Percentiles rank a stretch among this genome's conserved stretches.
phyloP scores from a whole-genome alignment of 2,329 filamentous ascomycete species.

The Paraphoma sp. region DNA sequence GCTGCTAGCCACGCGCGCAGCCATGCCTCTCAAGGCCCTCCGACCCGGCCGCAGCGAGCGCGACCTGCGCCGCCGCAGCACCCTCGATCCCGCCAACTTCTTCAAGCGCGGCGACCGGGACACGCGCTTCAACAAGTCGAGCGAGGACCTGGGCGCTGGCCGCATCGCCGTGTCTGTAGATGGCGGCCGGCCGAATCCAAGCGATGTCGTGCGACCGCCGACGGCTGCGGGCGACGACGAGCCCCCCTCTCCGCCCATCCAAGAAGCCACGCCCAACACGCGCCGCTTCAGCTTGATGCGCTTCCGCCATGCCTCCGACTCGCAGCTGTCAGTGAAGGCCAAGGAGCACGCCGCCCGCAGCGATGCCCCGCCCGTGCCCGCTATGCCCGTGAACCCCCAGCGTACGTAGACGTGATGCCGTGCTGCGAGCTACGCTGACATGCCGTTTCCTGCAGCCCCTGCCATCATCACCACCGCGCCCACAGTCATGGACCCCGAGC shows the following conservation, averaged over 20 bases:
- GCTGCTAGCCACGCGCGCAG: slow-evolving; percentile 39
- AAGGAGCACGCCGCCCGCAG: slow-evolving; percentile 66
- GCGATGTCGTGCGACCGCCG: slow-evolving; percentile 31
- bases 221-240: slow-evolving; percentile 15
- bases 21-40: slow-evolving; percentile 50
- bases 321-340: slow-evolving; percentile 78
- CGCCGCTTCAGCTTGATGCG: slow-evolving; percentile 73
- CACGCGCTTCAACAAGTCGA: slow-evolving; percentile 28
- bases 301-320: slow-evolving; percentile 92
- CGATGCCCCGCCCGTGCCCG: slow-evolving; percentile 50
- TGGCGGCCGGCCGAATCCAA: slow-evolving; percentile 38
- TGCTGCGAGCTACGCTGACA: slow-evolving; percentile 27
- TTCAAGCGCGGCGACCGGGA: slow-evolving; percentile 44
- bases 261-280: slow-evolving; percentile 47
- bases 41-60: slow-evolving; percentile 48
- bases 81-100: slow-evolving; percentile 49
- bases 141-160: slow-evolving; percentile 31
- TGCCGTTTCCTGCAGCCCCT: slow-evolving; percentile 51
- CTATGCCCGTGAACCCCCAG: slow-evolving; percentile 40
- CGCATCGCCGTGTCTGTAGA: slow-evolving; percentile 43
- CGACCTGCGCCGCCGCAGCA: slow-evolving; percentile 53
- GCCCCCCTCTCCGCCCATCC: slow-evolving; percentile 40
- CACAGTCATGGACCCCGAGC: slow-evolving; percentile 59
- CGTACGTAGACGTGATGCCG: slow-evolving; percentile 17
- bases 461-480: slow-evolving; percentile 92